phyloP scores from a whole-genome alignment of 2,329 filamentous ascomycete species.

The Metarhizium guizhouense region DNA sequence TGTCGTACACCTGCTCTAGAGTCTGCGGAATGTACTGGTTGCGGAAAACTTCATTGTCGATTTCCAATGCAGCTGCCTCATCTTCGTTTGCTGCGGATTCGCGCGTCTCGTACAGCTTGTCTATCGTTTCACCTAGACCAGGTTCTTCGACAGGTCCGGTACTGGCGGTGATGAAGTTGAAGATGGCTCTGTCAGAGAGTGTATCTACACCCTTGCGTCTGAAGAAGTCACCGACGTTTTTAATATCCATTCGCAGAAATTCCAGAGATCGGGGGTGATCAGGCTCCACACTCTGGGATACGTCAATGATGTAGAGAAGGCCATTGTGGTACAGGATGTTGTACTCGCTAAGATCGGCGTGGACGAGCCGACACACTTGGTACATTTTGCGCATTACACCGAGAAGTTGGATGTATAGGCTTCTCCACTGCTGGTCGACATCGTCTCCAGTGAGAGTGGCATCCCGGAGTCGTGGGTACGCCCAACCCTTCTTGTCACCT shows the following conservation, averaged over 20 bases:
- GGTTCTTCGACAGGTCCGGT: conserved; percentile 53
- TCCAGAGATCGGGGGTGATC: conserved; percentile 89
- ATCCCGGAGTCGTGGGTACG: conserved; percentile 82
- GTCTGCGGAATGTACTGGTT: conserved; percentile 96
- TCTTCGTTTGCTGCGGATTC: conserved; percentile 40
- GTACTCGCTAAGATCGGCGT: conserved; percentile 97
- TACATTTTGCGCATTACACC: conserved; percentile 90
- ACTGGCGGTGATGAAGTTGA: conserved; percentile 67
- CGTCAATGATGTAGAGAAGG: conserved; percentile 88
- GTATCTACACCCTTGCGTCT: conserved; percentile 73
- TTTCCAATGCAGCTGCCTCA: conserved; percentile 47
- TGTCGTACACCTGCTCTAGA: conserved; percentile 90
- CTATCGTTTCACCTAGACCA: conserved; percentile 51
- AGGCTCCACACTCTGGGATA: conserved; percentile 94
- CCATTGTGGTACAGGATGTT: conserved; percentile 85
- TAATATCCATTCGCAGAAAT: conserved; percentile 96
- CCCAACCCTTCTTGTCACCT: conserved; percentile 76
- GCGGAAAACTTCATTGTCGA: conserved; percentile 87
- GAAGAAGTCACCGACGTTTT: conserved; percentile 94
- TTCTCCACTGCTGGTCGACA: conserved; percentile 62
- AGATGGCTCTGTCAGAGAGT: conserved; percentile 69
- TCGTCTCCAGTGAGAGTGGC: conserved; percentile 64
- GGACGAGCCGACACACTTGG: conserved; percentile 82
- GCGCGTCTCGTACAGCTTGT: conserved; percentile 55
- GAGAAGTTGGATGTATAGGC: conserved; percentile 74